phyloP scores from a whole-genome alignment of 2,329 filamentous ascomycete species.

The Calonectria fujianensis region DNA sequence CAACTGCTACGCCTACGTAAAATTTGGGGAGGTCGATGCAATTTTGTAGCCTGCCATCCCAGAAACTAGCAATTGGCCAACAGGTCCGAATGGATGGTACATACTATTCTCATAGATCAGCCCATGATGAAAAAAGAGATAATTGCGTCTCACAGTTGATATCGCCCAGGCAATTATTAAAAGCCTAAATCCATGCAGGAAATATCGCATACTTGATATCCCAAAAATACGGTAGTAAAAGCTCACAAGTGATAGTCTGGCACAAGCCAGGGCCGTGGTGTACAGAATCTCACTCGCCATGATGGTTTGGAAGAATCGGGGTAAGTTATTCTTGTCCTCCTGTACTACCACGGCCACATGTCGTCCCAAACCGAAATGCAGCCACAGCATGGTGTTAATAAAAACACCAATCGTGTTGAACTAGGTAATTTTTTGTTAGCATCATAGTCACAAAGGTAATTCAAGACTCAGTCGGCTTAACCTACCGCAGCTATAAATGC shows the following conservation, averaged over 20 bases:
- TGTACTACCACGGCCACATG: background rate
- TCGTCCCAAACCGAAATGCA: background rate
- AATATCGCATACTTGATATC: constrained; percentile 3
- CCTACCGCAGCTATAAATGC: constrained; percentile 1
- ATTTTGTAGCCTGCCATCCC: background rate
- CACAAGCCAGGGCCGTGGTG: background rate
- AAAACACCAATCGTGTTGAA: background rate
- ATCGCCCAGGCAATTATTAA: background rate
- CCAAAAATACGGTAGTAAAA: constrained; percentile 11
- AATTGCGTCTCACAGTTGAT: background rate
- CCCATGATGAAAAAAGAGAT: background rate
- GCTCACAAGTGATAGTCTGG: background rate
- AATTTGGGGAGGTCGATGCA: constrained; percentile 13
- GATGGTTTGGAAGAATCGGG: background rate
- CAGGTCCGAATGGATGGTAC: background rate
- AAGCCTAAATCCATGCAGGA: constrained; percentile 1
- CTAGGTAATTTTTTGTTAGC: background rate
- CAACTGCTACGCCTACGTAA: constrained; percentile 1
- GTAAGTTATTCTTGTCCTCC: background rate
- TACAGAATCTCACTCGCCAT: constrained; percentile 3
- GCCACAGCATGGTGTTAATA: constrained; percentile 9
- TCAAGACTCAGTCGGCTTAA: too few species aligned
- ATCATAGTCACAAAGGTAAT: background rate
- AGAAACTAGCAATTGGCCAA: background rate
- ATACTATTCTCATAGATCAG: background rate